These are phyloP conservation scores for Leccinum disarticulatum DNA, from an alignment of 768 basidiomycete genomes.

Conservation along the genomic window DNA sequence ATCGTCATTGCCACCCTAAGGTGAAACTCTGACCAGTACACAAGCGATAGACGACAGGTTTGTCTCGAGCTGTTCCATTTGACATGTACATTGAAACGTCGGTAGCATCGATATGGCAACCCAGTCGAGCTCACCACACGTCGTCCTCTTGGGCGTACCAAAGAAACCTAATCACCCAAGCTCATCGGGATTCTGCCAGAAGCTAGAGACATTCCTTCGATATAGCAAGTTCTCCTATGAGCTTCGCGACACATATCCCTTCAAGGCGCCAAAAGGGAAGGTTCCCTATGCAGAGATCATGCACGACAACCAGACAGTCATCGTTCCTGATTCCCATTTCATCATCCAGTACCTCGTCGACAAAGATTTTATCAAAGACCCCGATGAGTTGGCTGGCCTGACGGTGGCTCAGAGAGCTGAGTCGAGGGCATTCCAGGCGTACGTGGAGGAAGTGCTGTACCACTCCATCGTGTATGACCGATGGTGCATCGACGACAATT, in stretches of 20 bases:
- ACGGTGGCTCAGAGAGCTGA: constrained; percentile 30
- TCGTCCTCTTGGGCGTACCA: constrained; percentile 28
- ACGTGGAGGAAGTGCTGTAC: constrained; percentile 33
- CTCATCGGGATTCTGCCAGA: constrained; percentile 35
- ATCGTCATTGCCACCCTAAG: no score
- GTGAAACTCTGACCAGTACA: background rate
- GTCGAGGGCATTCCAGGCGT: constrained; percentile 36
- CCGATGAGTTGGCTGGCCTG: constrained; percentile 27
- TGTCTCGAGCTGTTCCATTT: background rate
- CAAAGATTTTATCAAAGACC: constrained; percentile 25
- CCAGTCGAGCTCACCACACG: constrained; percentile 15
- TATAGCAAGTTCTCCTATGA: constrained; percentile 29
- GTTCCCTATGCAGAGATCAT: constrained; percentile 34
- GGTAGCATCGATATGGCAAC: constrained; percentile 14
- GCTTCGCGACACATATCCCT: constrained; percentile 24
- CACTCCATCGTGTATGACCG: constrained; percentile 29
- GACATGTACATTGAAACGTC: background rate
- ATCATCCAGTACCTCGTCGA: constrained; percentile 33
- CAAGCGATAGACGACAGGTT: background rate
- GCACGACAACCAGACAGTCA: constrained; percentile 20
- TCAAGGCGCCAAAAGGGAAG: constrained; percentile 34
- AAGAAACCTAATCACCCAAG: constrained; percentile 25
- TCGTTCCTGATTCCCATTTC: constrained; percentile 34
- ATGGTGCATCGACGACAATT: constrained; percentile 33
- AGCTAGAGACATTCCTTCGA: constrained; percentile 33